These are phyloP conservation scores for Macrotyloma uniflorum DNA, from an alignment of 306 rosid species.

Conservation along the genomic window DNA sequence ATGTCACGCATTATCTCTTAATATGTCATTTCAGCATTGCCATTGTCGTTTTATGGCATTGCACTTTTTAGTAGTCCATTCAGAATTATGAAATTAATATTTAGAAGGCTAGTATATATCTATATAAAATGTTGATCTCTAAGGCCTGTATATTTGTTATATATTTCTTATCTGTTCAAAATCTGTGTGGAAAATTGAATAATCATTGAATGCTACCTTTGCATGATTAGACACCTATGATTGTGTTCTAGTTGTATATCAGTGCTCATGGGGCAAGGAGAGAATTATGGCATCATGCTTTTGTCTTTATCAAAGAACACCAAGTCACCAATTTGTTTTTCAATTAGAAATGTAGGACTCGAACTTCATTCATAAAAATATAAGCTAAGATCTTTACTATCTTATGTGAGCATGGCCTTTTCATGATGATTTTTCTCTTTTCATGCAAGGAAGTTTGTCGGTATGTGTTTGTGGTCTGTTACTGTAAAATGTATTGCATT, in stretches of 20 bases:
- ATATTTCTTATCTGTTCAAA: background rate
- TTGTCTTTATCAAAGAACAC: background rate
- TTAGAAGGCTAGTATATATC: background rate
- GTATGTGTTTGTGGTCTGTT: background rate
- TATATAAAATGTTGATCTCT: background rate
- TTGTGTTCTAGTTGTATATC: background rate
- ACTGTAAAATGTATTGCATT: background rate
- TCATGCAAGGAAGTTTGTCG: background rate
- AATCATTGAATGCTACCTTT: background rate
- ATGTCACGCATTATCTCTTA: background rate
- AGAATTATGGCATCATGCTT: background rate
- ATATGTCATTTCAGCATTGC: background rate
- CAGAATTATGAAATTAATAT: background rate
- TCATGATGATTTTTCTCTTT: background rate
- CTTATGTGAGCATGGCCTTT: background rate
- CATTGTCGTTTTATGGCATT: background rate
- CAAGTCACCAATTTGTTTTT: background rate
- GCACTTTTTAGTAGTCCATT: background rate
- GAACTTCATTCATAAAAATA: background rate
- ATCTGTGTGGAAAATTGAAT: background rate
- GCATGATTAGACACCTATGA: constrained; percentile 15
- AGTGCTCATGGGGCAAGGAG: background rate
- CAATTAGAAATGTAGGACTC: background rate
- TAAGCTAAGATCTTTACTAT: background rate
- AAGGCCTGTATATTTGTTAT: background rate